phyloP scores from a whole-genome alignment of 192 early-diverging fungal species.

The Coemansia nantahalensis region DNA sequence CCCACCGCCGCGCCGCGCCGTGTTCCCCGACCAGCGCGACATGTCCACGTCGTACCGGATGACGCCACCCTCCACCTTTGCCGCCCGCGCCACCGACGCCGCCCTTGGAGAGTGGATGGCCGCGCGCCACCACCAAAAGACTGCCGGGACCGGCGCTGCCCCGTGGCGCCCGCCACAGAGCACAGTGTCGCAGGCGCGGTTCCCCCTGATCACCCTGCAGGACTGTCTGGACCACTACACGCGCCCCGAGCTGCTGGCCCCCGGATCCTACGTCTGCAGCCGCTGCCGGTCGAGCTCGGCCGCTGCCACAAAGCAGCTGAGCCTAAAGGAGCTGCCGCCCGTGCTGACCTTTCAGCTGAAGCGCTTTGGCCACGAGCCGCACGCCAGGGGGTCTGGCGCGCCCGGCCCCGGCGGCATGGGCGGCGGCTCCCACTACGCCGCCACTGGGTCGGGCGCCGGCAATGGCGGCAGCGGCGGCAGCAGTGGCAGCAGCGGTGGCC shows the following conservation, averaged over 20 bases:
- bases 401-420: slow-evolving; percentile 84
- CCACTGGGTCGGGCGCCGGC: background rate
- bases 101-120: slow-evolving; percentile 22
- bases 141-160: background rate
- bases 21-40: background rate
- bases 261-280: slow-evolving; percentile 66
- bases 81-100: slow-evolving; percentile 19
- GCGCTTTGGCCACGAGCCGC: slow-evolving; percentile 77
- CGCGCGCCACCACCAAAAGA: slow-evolving; percentile 3
- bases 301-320: slow-evolving; percentile 86
- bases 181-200: slow-evolving; percentile 21
- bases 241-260: slow-evolving; percentile 72
- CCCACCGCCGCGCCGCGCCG: slow-evolving; percentile 29
- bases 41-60: slow-evolving; percentile 1
- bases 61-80: background rate
- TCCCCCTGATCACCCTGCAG: slow-evolving; percentile 39
- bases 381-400: background rate
- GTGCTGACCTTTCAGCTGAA: slow-evolving; percentile 92
- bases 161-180: slow-evolving; percentile 1
- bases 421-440: slow-evolving; percentile 30
- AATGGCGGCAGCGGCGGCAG: slow-evolving; percentile 57
- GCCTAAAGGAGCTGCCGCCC: slow-evolving; percentile 79
- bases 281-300: slow-evolving; percentile 60
- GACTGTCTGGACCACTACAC: slow-evolving; percentile 66
- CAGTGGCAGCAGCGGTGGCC: background rate